Base-by-base conservation (phyloP, 2,329 filamentous ascomycete genomes). In the Fusarium sororula region DNA sequence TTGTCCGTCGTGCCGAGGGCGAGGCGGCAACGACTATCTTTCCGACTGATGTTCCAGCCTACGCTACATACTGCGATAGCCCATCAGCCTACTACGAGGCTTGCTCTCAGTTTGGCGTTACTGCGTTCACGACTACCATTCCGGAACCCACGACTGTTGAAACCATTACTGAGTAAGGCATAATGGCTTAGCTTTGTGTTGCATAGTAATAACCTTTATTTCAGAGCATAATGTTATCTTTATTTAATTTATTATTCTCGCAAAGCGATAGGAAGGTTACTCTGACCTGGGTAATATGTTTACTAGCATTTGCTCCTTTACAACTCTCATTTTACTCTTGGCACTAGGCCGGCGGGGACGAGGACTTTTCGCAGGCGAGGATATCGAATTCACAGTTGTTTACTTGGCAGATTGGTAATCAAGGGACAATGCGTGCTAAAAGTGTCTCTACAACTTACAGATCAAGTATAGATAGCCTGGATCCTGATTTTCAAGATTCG, bases 101-200 rank as follows among this genome's bases (percentile, higher is more conserved):
- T 6, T 53, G 48, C 30, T 53, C 48, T 3, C 0, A 53, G 17
- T 4, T 53, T 26, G 48, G 48, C 0, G 8, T 37, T 2, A 53
- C 30, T 15, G 48, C 48, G 3, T 53, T 20, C 2, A 53, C 48
- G 6, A 53, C n/a, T 53, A 53, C 48, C 20, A 53, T 53, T 20
- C 48, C 48, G 1, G 48, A 53, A 0, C 17, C 48, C 0, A 53
- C 48, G 3, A 20, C n/a, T 8, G 20, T 3, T 51, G 48, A 51
- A 18, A 5, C 1, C 4, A 24, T 35, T 35, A 51, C 22, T 35
- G 0, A 18, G 0, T 10, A 32, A n/a, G 11, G 22, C 22, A 3
- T n/a, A 0, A 7, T 12, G 15, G 5, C 0, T 13, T 7, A 3
- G 13, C 6, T 22, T 30, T 12, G 2, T 8, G 5, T n/a, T 30